Percentiles rank a stretch among this genome's conserved stretches.
Conservation (phyloP, 768 basidiomycete genomes). For the Russula sp. region DNA sequence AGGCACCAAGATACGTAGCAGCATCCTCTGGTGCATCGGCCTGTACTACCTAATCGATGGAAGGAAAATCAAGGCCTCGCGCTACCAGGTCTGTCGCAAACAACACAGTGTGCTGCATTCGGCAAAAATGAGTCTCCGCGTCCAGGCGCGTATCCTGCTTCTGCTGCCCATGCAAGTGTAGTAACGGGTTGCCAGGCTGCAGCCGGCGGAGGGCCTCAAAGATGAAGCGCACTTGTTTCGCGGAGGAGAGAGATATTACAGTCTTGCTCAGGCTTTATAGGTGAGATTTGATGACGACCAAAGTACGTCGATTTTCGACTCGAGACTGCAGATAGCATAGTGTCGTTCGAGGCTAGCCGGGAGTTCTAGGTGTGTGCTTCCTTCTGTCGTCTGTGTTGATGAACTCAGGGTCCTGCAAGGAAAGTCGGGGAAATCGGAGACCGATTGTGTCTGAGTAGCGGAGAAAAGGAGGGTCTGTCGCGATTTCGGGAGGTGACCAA, state of each 20-base stretch:
- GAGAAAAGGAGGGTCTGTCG: constrained; percentile 97
- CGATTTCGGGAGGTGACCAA: constrained; percentile 86
- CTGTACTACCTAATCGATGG: constrained; percentile 96
- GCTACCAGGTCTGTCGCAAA: constrained; percentile 97
- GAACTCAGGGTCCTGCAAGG: constrained; percentile 75
- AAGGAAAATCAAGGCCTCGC: constrained; percentile 93
- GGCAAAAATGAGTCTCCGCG: constrained; percentile 81
- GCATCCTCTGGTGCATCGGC: constrained; percentile 96
- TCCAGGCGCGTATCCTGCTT: constrained; percentile 86
- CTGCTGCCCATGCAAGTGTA: constrained; percentile 94
- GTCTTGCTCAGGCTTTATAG: constrained; percentile 86
- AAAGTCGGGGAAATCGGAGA: constrained; percentile 83
- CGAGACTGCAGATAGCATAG: constrained; percentile 78
- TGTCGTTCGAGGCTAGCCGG: constrained; percentile 84
- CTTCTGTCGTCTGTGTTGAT: constrained; percentile 59
- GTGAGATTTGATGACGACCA: constrained; percentile 93
- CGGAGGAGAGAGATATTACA: constrained; percentile 90
- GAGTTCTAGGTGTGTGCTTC: constrained; percentile 48
- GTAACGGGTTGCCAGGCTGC: constrained; percentile 90
- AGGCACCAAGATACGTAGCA: too few relatives aligned
- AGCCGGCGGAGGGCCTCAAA: constrained; percentile 93
- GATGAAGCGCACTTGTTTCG: constrained; percentile 96
- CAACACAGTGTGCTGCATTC: constrained; percentile 74
- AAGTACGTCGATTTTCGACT: constrained; percentile 85
- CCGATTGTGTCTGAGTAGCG: constrained; percentile 91